A percentile compares a stretch with the other conserved stretches of the same genome.
Evolutionary conservation across 1,284 basidiomycete species (phyloP).

Genomic region (Malassezia arunalokei): DNA sequence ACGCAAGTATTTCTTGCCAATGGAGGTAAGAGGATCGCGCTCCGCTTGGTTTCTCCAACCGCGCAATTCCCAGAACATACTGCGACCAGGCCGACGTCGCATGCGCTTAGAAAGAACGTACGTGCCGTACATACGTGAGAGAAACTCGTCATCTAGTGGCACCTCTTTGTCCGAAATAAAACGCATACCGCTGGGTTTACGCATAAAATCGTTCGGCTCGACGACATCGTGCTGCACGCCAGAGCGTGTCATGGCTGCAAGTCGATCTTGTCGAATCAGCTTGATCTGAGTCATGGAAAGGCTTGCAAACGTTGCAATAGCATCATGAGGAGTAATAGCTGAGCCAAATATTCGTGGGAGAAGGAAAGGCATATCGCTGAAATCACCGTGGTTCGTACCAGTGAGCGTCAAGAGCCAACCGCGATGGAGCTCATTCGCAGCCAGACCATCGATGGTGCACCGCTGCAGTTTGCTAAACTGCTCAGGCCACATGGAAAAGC

Average conservation of each 20-base stretch:
- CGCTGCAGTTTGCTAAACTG: conserved; percentile 25
- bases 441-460: conserved; percentile 21
- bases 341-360: conserved; percentile 33
- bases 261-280: conserved; percentile 15
- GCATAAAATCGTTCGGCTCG: background rate
- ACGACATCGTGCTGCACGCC: background rate
- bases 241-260: background rate
- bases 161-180: background rate
- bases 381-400: conserved; percentile 33
- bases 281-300: conserved; percentile 26
- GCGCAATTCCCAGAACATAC: conserved; percentile 12
- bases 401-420: conserved; percentile 35
- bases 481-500: conserved; percentile 26
- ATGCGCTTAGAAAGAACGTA: background rate
- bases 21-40: background rate
- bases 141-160: background rate
- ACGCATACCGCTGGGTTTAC: background rate
- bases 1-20: conserved; percentile 2
- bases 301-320: conserved; percentile 21
- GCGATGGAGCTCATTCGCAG: conserved; percentile 12
- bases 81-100: background rate
- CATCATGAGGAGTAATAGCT: conserved; percentile 21
- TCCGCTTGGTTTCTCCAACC: conserved; percentile 12
- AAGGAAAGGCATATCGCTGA: conserved; percentile 31
- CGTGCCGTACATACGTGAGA: background rate